Evolutionary conservation across 192 early-diverging fungal genomes (phyloP).

Genomic region (Rhizoclosmatium globosum): DNA sequence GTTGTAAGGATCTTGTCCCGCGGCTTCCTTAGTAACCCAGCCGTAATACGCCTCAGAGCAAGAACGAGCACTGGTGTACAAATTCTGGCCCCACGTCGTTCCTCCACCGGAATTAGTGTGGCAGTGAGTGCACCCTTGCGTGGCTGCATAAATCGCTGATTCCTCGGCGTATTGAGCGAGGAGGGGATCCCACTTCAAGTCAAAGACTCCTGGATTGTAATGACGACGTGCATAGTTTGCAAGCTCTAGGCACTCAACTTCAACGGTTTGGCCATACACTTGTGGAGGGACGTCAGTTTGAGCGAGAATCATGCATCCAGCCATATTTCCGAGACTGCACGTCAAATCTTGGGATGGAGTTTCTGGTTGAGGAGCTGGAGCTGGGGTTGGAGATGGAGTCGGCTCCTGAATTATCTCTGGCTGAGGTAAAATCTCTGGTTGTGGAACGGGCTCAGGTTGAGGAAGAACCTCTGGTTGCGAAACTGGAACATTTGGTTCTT

Average conservation of each 20-base stretch:
- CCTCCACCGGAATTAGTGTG: constrained; percentile 11
- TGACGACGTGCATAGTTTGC: constrained; percentile 8
- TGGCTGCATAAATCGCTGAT: not conserved
- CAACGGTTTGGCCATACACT: not conserved
- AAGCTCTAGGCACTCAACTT: not conserved
- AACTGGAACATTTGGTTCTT: not conserved
- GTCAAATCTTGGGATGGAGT: not conserved
- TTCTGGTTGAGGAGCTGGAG: not conserved
- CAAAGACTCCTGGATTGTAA: not conserved
- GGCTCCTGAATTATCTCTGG: not conserved
- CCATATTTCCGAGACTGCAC: not conserved
- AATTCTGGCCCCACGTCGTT: constrained; percentile 1
- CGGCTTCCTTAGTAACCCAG: constrained; percentile 20
- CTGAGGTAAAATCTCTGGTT: not conserved
- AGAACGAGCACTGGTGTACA: not conserved
- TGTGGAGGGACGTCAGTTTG: not conserved
- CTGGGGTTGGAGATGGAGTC: not conserved
- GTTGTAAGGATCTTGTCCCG: constrained; percentile 3
- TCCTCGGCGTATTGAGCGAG: not conserved
- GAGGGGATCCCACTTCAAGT: not conserved
- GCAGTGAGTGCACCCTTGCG: not conserved
- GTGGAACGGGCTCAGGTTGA: not conserved
- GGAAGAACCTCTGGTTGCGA: not conserved
- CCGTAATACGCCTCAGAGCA: constrained; percentile 21
- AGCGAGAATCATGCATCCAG: not conserved